phyloP scores from a whole-genome alignment of 2,329 filamentous ascomycete genomes.

The Colletotrichum sp. region DNA sequence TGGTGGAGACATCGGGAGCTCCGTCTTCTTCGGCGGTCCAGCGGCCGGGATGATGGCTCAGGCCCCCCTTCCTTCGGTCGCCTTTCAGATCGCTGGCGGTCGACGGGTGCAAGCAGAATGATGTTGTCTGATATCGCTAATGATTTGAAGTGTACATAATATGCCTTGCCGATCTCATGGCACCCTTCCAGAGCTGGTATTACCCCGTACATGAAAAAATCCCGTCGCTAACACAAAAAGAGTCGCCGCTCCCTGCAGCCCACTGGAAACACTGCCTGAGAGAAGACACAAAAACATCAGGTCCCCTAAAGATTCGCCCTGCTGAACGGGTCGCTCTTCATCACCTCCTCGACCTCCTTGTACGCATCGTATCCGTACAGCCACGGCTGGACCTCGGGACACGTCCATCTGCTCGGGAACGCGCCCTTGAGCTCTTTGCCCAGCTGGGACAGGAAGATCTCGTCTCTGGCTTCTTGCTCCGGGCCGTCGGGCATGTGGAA shows the following conservation, averaged over 20 bases:
- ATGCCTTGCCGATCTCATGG: background rate
- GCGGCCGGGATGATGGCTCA: background rate
- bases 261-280: background rate
- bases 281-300: accelerated
- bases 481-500: constrained; percentile 60
- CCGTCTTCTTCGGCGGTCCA: background rate
- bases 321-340: background rate
- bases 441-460: constrained; percentile 59
- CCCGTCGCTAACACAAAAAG: background rate
- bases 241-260: background rate
- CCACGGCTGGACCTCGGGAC: constrained; percentile 66
- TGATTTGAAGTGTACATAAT: background rate
- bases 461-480: constrained; percentile 62
- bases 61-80: background rate
- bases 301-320: background rate
- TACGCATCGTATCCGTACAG: constrained; percentile 67
- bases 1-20: background rate
- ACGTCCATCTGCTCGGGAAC: constrained; percentile 69
- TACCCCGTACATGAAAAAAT: background rate
- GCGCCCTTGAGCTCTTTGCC: constrained; percentile 53
- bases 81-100: background rate
- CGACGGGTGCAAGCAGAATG: background rate
- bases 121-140: background rate
- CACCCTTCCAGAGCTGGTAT: background rate
- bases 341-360: constrained; percentile 11